Evolutionary conservation across 441 rosid genomes (phyloP).

Genomic region (Rhodomyrtus psidioides): DNA sequence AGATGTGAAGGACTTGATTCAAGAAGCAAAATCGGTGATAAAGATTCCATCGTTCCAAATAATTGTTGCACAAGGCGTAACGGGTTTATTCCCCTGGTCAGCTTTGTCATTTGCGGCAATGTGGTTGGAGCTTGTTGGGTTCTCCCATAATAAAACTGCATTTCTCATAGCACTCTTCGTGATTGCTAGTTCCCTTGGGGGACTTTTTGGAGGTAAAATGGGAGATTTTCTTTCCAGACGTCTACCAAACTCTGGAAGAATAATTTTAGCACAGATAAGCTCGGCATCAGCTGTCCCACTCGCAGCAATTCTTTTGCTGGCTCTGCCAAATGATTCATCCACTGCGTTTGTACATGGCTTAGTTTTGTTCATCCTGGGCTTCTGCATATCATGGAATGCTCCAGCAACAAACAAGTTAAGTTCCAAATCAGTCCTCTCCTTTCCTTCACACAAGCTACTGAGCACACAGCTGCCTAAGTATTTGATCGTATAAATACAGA

Average conservation of each 20-base stretch:
- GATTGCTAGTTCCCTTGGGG: slow-evolving; percentile 58
- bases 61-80: slow-evolving; percentile 76
- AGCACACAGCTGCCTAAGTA: neutral
- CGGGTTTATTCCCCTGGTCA: slow-evolving; percentile 82
- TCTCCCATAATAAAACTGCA: slow-evolving; percentile 66
- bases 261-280: slow-evolving; percentile 74
- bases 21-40: slow-evolving; percentile 46
- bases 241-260: slow-evolving; percentile 69
- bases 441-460: neutral
- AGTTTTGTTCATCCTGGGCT: slow-evolving; percentile 50
- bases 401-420: slow-evolving; percentile 62
- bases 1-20: slow-evolving; percentile 47
- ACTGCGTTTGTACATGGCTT: slow-evolving; percentile 37
- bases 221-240: slow-evolving; percentile 58
- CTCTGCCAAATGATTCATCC: slow-evolving; percentile 67
- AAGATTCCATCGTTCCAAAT: slow-evolving; percentile 69
- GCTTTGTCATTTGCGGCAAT: slow-evolving; percentile 75
- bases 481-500: neutral
- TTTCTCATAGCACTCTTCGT: slow-evolving; percentile 52
- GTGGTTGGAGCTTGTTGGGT: slow-evolving; percentile 84
- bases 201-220: slow-evolving; percentile 80
- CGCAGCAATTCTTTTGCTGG: slow-evolving; percentile 64
- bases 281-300: slow-evolving; percentile 77
- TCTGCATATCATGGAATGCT: slow-evolving; percentile 60
- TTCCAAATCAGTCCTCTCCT: neutral